Evolutionary conservation across 1,284 basidiomycete species (phyloP).

Genomic region (Boletellus deceptivus): DNA sequence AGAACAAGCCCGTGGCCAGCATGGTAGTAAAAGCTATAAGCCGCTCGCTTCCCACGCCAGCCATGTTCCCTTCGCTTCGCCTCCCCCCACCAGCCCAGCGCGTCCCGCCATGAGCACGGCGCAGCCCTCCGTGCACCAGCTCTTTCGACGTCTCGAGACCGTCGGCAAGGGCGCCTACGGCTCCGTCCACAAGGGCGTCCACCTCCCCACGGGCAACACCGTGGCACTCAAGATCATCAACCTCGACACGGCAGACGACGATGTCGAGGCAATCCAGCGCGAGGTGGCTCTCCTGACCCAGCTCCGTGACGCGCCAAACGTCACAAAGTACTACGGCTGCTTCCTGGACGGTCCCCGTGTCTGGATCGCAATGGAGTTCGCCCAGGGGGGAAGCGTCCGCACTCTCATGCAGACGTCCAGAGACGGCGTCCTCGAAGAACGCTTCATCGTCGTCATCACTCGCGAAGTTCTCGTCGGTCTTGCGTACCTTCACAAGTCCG

Average conservation of each 20-base stretch:
- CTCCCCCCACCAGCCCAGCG: slow-evolving; percentile 1
- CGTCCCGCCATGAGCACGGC: slow-evolving; percentile 28
- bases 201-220: slow-evolving; percentile 79
- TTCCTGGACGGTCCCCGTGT: slow-evolving; percentile 92
- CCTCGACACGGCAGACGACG: slow-evolving; percentile 94
- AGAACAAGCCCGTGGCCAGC: slow-evolving; percentile 21
- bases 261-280: slow-evolving; percentile 94
- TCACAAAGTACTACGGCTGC: slow-evolving; percentile 96
- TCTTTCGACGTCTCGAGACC: slow-evolving; percentile 70
- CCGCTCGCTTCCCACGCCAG: slow-evolving; percentile 23
- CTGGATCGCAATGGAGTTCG: slow-evolving; percentile 99
- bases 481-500: slow-evolving; percentile 86
- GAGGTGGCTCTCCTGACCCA: slow-evolving; percentile 93
- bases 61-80: neutral
- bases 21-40: slow-evolving; percentile 9
- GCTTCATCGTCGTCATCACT: slow-evolving; percentile 84
- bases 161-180: slow-evolving; percentile 95
- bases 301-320: slow-evolving; percentile 84
- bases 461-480: slow-evolving; percentile 88
- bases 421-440: slow-evolving; percentile 84
- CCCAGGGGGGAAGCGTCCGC: slow-evolving; percentile 92
- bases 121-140: slow-evolving; percentile 54
- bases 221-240: slow-evolving; percentile 99
- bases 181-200: slow-evolving; percentile 91
- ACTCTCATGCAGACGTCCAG: slow-evolving; percentile 86